Base-by-base conservation (phyloP, 257 asterid genomes). In the Asclepias syriaca region DNA sequence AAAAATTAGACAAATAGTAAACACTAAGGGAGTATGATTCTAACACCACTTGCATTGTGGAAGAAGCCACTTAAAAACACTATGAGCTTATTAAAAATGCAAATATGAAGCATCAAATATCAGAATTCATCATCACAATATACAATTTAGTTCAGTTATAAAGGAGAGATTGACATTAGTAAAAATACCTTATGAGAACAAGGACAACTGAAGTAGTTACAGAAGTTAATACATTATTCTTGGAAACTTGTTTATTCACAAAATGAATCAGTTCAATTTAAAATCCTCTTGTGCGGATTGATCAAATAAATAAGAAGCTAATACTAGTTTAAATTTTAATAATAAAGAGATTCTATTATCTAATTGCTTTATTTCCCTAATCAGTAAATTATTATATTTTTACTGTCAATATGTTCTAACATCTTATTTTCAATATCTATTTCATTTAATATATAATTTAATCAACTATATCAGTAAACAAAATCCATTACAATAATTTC, bases 11-110 rank as follows among this genome's bases (percentile, higher is more conserved):
- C 59, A 70, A 80, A 73, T 55, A 53, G 64, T 56, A 24, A 56
- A 70, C 60, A 59, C 48, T 69, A 65, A 50, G 77, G 65, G 81
- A 69, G 45, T 46, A 67, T 19, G 14, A 51, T 72, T 9, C 22
- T 34, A 55, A 46, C 48, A 68, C 71, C 63, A 78, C 8, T 27
- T 19, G 39, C 64, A 69, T 69, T 45, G 65, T 69, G 55, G 43
- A 45, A 24, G 43, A 6, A 34, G 8, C 13, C 43, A 12, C 45
- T 5, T 60, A 21, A 5, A 37, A 13, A 15, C 15, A 29, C 21
- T 32, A 61, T 29, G 6, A 34, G 11, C 66, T 13, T 12, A 60
- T 29, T 19, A 9, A 49, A 64, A 34, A 63, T 61, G 49, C 24
- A 63, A 63, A 37, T 37, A 37, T 2, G 16, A 37, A 37, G 14